Evolutionary conservation across 768 basidiomycete genomes (phyloP).

Genomic region (Trametes meyenii): DNA sequence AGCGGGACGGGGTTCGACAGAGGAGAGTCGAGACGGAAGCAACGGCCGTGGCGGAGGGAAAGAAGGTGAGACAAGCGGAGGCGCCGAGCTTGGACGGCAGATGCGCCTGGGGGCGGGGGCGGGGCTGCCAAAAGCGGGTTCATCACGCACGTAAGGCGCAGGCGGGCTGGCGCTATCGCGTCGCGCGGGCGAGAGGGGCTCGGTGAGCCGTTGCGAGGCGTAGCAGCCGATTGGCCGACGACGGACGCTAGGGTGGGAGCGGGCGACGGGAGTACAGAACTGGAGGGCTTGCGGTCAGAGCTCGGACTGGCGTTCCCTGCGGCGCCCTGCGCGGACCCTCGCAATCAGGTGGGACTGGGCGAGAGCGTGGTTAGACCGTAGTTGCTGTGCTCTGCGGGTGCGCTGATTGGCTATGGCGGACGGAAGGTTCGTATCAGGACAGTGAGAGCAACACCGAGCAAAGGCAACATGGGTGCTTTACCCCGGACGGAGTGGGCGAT

Average conservation of each 20-base stretch:
- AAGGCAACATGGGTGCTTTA: too few relatives aligned
- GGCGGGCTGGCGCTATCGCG: not conserved
- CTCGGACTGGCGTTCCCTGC: not conserved
- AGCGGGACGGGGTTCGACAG: not conserved
- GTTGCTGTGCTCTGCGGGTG: not conserved
- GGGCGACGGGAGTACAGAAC: not conserved
- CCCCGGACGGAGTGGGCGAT: too few relatives aligned
- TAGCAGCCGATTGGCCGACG: not conserved
- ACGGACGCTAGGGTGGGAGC: not conserved
- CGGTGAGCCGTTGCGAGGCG: not conserved
- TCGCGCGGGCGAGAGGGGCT: not conserved
- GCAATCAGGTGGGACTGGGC: not conserved
- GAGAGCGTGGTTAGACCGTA: conserved; percentile 2
- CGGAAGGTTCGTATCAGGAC: not conserved
- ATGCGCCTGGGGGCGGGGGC: conserved; percentile 4
- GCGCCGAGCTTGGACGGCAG: not conserved
- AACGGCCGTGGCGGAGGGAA: not conserved
- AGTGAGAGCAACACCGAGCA: not conserved
- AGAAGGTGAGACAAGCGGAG: not conserved
- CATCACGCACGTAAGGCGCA: conserved; percentile 1
- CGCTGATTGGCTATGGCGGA: not conserved
- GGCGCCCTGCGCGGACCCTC: not conserved
- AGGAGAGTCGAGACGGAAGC: not conserved
- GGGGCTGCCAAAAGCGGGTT: conserved; percentile 7
- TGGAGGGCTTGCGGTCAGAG: not conserved